Conservation (phyloP, 1,139 yeast genomes). For the Pichia norvegensis region DNA sequence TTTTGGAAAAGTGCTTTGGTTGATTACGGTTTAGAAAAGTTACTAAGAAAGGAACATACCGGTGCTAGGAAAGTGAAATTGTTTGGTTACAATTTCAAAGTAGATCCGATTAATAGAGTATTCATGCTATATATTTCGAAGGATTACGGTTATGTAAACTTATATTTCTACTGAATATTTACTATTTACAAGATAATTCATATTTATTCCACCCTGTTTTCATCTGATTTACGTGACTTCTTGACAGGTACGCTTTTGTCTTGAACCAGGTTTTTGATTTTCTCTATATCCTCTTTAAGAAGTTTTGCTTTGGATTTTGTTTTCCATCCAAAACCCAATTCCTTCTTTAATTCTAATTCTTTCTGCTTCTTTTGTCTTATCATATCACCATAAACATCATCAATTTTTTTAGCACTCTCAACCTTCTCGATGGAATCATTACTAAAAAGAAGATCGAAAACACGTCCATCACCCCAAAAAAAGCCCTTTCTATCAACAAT, state of each 20-base stretch:
- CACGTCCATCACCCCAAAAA: slow-evolving; percentile 89
- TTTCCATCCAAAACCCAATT: slow-evolving; percentile 35
- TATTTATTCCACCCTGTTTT: neutral
- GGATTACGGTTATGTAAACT: slow-evolving; percentile 18
- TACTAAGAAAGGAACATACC: slow-evolving; percentile 6
- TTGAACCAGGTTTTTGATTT: slow-evolving; percentile 23
- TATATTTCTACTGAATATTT: slow-evolving; percentile 15
- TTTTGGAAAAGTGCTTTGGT: slow-evolving; percentile 19
- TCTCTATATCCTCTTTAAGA: slow-evolving; percentile 27
- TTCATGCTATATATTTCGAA: slow-evolving; percentile 19
- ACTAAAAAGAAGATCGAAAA: slow-evolving; percentile 72
- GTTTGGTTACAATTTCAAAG: slow-evolving; percentile 23
- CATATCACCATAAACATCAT: slow-evolving; percentile 34
- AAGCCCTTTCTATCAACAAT: slow-evolving; percentile 76
- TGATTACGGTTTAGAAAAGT: slow-evolving; percentile 12
- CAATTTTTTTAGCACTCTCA: slow-evolving; percentile 62
- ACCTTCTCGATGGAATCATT: slow-evolving; percentile 70
- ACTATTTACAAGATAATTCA: neutral
- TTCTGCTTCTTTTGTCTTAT: slow-evolving; percentile 26
- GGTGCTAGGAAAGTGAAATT: slow-evolving; percentile 15
- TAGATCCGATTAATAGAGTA: slow-evolving; percentile 12
- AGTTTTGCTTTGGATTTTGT: slow-evolving; percentile 28
- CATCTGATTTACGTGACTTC: slow-evolving; percentile 1
- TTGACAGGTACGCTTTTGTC: slow-evolving; percentile 22
- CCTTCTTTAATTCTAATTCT: slow-evolving; percentile 32